phyloP scores from a whole-genome alignment of 805 yeast genomes.

The Yamadazyma ubonensis region DNA sequence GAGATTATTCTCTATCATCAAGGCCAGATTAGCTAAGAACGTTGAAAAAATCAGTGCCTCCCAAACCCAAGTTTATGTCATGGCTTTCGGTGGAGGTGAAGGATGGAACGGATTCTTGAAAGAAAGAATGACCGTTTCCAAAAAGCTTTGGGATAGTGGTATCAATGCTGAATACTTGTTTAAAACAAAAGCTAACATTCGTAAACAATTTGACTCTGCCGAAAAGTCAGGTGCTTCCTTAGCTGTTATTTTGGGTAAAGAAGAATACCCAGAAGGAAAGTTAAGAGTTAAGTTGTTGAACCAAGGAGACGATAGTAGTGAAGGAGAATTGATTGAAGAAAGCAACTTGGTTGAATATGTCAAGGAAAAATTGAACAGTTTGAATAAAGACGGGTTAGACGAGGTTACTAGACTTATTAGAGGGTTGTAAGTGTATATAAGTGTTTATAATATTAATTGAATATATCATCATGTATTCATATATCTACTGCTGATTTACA shows the following conservation, averaged over 20 bases:
- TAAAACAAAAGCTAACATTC: constrained; percentile 89
- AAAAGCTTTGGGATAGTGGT: constrained; percentile 82
- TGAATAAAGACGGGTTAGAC: constrained; percentile 55
- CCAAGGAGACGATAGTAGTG: constrained; percentile 79
- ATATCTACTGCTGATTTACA: constrained; percentile 6
- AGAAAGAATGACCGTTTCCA: constrained; percentile 87
- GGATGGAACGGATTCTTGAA: constrained; percentile 91
- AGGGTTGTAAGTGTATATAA: constrained; percentile 24
- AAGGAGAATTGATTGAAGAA: constrained; percentile 75
- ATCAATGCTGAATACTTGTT: constrained; percentile 89
- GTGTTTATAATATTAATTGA: not conserved
- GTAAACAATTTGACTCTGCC: constrained; percentile 97
- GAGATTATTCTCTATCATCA: constrained; percentile 85
- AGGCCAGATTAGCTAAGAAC: constrained; percentile 62
- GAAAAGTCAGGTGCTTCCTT: constrained; percentile 89
- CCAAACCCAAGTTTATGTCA: constrained; percentile 88
- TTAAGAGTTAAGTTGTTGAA: constrained; percentile 87
- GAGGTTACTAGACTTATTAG: constrained; percentile 63
- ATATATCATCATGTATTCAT: not conserved
- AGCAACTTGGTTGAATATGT: constrained; percentile 57
- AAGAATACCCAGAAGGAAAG: constrained; percentile 79
- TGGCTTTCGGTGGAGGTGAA: constrained; percentile 99
- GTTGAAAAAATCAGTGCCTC: constrained; percentile 71
- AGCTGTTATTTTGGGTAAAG: constrained; percentile 93
- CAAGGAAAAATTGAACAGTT: constrained; percentile 31